Base-by-base conservation (phyloP, 2,329 filamentous ascomycete genomes). In the Xylariaceae sp. region DNA sequence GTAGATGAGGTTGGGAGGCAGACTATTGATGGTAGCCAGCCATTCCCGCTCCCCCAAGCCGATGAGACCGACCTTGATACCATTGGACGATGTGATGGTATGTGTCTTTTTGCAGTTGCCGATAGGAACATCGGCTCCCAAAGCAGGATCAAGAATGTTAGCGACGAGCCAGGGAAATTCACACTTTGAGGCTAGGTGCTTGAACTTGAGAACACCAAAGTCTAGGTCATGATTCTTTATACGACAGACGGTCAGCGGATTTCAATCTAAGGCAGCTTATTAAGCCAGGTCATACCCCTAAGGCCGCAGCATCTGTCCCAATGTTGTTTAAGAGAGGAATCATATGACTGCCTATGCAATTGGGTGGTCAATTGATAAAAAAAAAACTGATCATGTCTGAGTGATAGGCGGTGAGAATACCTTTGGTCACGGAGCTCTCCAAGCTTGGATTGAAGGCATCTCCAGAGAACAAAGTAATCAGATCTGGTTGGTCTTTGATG, bases 361-460 rank as follows among this genome's bases (percentile, higher is more conserved):
- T 14, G 22, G 12, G 19, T 33, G 17, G 12, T 20, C 17, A 43
- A 19, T 21, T 12, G 6, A 41, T 17, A 17, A 17, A 36, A 36
- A 36, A 36, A 17, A 36, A 17, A 36, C 34, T 11, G 16, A 36
- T 36, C 11, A 11, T 17, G 34, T 19, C 20, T 5, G 14, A 14
- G 19, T 17, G 34, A 36, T 16, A 36, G 16, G 11, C 11, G 14
- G 4, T 36, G 5, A 12, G 42, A 67, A 53, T 63, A 74, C 88
- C 90, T 69, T 95, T 95, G 3, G 90, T 95, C 25, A 95, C 83
- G 16, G 85, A 87, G 58, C 86, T 92, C 67, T 95, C 90, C 47
- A 95, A 70, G 57, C 87, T 92, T 0, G 91, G 90, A 63, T 95
- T 95, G 68, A 93, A 96, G 8, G 85, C 89, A 74, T 95, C 91